Percentiles rank a stretch among this genome's conserved stretches.
Evolutionary conservation across 1,284 basidiomycete species (phyloP).

Genomic region (Trichosporon inkin): DNA sequence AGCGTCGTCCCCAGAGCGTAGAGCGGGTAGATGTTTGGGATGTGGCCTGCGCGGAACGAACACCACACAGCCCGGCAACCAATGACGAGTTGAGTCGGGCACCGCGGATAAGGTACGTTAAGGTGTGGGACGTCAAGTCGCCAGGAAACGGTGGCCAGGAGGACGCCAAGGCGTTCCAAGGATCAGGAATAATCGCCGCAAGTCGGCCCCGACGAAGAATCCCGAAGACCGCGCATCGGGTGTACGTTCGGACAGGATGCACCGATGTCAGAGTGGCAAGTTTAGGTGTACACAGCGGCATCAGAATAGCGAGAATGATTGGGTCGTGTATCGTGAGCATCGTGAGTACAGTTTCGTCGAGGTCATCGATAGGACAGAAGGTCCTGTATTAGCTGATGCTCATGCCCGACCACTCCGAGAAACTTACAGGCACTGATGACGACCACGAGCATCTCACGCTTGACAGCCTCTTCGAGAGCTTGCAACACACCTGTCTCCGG

Average conservation of each 20-base stretch:
- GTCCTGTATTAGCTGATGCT: background rate
- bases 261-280: background rate
- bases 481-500: slow-evolving; percentile 36
- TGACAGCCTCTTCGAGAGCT: slow-evolving; percentile 37
- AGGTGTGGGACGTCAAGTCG: background rate
- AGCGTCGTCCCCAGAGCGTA: slow-evolving; percentile 45
- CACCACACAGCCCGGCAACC: background rate
- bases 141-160: background rate
- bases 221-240: background rate
- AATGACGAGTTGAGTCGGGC: background rate
- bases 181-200: background rate
- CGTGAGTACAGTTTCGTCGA: background rate
- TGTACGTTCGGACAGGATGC: background rate
- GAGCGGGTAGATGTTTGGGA: slow-evolving; percentile 46
- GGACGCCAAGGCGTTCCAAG: background rate
- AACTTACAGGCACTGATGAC: slow-evolving; percentile 45
- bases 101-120: background rate
- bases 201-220: background rate
- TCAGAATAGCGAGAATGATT: background rate
- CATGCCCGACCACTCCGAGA: background rate
- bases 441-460: slow-evolving; percentile 44
- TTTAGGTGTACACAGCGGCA: too few species aligned
- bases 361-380: background rate
- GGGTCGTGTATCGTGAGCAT: background rate
- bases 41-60: slow-evolving; percentile 27